Conservation (phyloP, 192 early-diverging fungal species). For the Anaeromyces robustus region DNA sequence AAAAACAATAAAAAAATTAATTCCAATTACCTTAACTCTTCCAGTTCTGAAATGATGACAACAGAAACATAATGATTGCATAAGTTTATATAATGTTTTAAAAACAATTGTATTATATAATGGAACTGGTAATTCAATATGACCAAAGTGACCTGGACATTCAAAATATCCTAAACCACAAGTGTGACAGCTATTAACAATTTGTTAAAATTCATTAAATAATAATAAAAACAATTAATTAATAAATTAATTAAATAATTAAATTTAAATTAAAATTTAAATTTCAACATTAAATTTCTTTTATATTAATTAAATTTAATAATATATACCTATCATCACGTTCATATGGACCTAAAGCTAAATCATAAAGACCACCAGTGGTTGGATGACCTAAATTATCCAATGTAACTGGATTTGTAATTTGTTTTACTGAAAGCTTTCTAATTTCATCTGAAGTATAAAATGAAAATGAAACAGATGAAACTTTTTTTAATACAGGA, state of each 20-base stretch:
- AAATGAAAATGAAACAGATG: slow-evolving; percentile 82
- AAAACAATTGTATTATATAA: slow-evolving; percentile 93
- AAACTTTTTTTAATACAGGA: slow-evolving; percentile 27
- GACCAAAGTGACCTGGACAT: slow-evolving; percentile 94
- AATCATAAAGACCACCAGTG: slow-evolving; percentile 82
- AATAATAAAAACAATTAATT: too few species aligned
- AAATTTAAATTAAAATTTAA: too few species aligned
- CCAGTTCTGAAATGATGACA: slow-evolving; percentile 70
- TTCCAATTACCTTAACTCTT: slow-evolving; percentile 30
- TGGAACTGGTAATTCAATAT: slow-evolving; percentile 78
- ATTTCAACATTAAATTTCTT: too few species aligned
- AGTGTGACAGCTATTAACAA: slow-evolving; percentile 54
- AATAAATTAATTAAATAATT: too few species aligned
- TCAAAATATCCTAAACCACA: slow-evolving; percentile 63
- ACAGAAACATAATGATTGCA: slow-evolving; percentile 74
- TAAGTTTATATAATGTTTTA: slow-evolving; percentile 66
- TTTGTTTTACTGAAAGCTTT: slow-evolving; percentile 86
- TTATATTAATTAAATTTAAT: background rate
- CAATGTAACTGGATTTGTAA: slow-evolving; percentile 72
- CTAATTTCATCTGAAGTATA: slow-evolving; percentile 73
- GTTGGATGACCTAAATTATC: slow-evolving; percentile 83
- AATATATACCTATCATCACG: slow-evolving; percentile 48
- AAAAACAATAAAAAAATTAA: too few species aligned
- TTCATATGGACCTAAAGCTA: slow-evolving; percentile 81
- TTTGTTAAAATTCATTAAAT: too few species aligned